These are phyloP conservation scores for Corylus americana DNA, from an alignment of 306 rosid species.

Conservation along the genomic window DNA sequence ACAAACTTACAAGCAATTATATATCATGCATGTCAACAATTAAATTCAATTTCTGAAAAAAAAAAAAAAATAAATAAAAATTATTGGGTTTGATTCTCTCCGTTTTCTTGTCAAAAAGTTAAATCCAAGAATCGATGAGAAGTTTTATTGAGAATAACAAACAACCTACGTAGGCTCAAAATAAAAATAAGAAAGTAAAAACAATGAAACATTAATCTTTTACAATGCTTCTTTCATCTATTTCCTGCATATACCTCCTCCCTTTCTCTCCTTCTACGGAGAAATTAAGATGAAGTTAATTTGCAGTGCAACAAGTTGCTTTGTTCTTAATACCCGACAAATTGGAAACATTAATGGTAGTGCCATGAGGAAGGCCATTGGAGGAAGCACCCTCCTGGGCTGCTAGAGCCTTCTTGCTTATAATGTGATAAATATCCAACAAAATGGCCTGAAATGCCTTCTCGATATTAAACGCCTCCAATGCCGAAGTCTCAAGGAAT, in stretches of 20 bases:
- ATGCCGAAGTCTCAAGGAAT: conserved; percentile 72
- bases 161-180: too few relatives aligned
- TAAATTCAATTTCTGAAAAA: too few relatives aligned
- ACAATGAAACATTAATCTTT: too few relatives aligned
- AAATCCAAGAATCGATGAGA: too few relatives aligned
- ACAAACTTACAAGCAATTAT: too few relatives aligned
- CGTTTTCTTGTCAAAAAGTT: too few relatives aligned
- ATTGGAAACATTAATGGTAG: conserved; percentile 62
- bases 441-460: conserved; percentile 76
- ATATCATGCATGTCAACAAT: too few relatives aligned
- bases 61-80: too few relatives aligned
- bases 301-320: conserved; percentile 69
- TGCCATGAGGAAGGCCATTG: conserved; percentile 66
- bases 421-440: conserved; percentile 66
- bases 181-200: too few relatives aligned
- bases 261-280: conserved; percentile 17
- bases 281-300: conserved; percentile 26
- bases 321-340: conserved; percentile 26
- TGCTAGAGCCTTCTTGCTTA: conserved; percentile 80
- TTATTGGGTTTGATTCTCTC: too few relatives aligned
- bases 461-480: conserved; percentile 70
- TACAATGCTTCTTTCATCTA: too few relatives aligned
- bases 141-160: too few relatives aligned
- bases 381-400: conserved; percentile 66
- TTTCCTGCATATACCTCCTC: conserved; percentile 21